Base-by-base conservation (phyloP, 129 eudicot species). In the Flaveria linearis region DNA sequence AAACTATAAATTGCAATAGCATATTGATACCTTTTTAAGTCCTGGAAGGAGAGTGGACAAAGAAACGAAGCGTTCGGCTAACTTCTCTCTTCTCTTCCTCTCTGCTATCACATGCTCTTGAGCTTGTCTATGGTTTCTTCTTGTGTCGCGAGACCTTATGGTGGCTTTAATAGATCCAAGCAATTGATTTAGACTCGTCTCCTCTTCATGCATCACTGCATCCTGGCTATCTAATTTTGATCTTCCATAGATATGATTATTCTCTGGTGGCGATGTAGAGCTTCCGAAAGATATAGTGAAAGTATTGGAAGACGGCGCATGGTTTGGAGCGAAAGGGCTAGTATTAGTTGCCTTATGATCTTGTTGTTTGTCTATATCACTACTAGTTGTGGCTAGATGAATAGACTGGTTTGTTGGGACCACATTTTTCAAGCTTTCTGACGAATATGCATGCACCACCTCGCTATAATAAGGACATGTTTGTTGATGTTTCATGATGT, bases 91-190 rank as follows among this genome's bases (percentile, higher is more conserved):
- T 67, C 80, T 67, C 33, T 76, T 76, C 68, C 80, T 67, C 57
- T 76, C 73, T 1, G 80, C 47, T 28, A 76, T 49, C 41, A 76
- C 80, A 33, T 76, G 80, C 55, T 76, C 80, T 67, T 76, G 80
- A 52, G 63, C 68, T 67, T 76, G 80, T 67, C 80, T 76, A 39
- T 68, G 74, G 17, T 67, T 76, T 76, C 80, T 53, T 67, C 80
- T 76, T 51, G 80, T 65, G 53, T n/a, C 67, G 18, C 52, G 67
- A 39, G 39, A 45, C 45, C 74, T 51, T 52, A 28, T 56, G 43
- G 45, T 52, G 53, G 5, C 43, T 0, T 76, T 67, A 1, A 76
- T 49, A 26, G 68, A 76, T 67, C 67, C 46, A 66, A 51, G 67
- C 41, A 67, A 67, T 23, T 76, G 74, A 41, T 67, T 41, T 9